Evolutionary conservation across 2,329 filamentous ascomycete genomes (phyloP), one percentile per base, ranked within the genome.

Genomic region (Aspergillus puulaauensis): DNA sequence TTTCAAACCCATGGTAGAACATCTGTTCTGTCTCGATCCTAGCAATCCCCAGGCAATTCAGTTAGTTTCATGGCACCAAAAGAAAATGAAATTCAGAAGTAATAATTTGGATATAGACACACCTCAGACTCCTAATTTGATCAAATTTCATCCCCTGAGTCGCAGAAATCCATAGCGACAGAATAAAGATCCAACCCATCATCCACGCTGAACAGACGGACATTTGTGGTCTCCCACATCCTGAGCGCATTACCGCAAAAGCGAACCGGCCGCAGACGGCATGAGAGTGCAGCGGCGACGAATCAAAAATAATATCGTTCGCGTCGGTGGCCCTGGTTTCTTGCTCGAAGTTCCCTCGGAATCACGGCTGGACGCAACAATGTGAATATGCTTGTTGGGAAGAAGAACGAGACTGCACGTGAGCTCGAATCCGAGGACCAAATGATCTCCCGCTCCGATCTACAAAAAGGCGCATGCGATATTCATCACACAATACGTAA

Each of bases 1-100:
- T 96, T 77, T 93, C 87, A 79, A 88, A 98, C 59, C 95, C 95
- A 80, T 99, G 95, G 75, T 96, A 96, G 80, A 98, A 98, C 83
- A 98, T 91, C 66, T 90, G 74, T 63, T 80, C 77, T 52, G 78
- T 77, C 66, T 80, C 78, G 66, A 74, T 75, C 63, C 78, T 76
- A 46, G 27, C 27, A 31, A 27, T 33, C 44, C 11, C 31, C 40
- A 46, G 43, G 9, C 17, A 19, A 39, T 21, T 24, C 4, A 19
- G 11, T 45, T 37, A 46, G 44, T 19, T 27, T 44, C 21, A 21
- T 8, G 5, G 24, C 24, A 33, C 23, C 27, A 31, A 11, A 31
- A 21, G n/a, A 33, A 8, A 40, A 3, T 15, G 19, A 19, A 9
- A 8, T 19, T 33, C 9, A 21, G 23, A 17, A 11, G 12, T 49